Evolutionary conservation across 257 asterid species (phyloP), one percentile per base, ranked within the genome.

Genomic region (Petrea volubilis): DNA sequence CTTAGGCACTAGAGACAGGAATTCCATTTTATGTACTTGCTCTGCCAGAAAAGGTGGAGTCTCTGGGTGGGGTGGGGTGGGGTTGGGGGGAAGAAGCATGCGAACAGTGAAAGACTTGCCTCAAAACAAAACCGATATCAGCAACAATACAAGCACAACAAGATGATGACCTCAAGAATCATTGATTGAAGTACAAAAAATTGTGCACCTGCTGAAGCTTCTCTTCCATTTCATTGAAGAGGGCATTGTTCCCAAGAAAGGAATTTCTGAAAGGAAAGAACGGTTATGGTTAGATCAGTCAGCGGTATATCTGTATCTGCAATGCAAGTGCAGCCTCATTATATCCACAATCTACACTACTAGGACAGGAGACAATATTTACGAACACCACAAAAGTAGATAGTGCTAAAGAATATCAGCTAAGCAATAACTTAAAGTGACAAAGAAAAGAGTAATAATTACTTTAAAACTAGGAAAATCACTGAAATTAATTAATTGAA

Each of bases 131-230:
- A n/a, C 41, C 6, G 18, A 67, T 15, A 11, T 20, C 34, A 21
- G 41, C 43, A 23, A 68, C 13, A 46, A 68, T 21, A 20, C 24
- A 36, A 40, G 74, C 27, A 21, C 14, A 18, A 69, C 34, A 57
- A 43, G 31, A 55, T 20, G 47, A 61, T 66, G 13, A 31, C 18
- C 38, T 44, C 40, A 71, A 52, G 52, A 47, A 41, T 25, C 18
- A 15, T 13, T 27, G 28, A 58, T 62, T 9, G 49, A 63, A 67
- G 59, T n/a, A 67, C 69, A 33, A 72, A 63, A 78, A 61, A 27
- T 24, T 33, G 78, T 44, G 74, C 83, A 93, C 98, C 98, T 90
- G 89, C 59, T 73, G 79, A 64, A 93, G 97, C 85, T 88, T 90
- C 83, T 76, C 83, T 79, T 76, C 92, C 56, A 93, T 90, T 84